Evolutionary conservation across 148 eudicot species (phyloP), one percentile per base, ranked within the genome.

Genomic region (Rhododendron williamsianum): DNA sequence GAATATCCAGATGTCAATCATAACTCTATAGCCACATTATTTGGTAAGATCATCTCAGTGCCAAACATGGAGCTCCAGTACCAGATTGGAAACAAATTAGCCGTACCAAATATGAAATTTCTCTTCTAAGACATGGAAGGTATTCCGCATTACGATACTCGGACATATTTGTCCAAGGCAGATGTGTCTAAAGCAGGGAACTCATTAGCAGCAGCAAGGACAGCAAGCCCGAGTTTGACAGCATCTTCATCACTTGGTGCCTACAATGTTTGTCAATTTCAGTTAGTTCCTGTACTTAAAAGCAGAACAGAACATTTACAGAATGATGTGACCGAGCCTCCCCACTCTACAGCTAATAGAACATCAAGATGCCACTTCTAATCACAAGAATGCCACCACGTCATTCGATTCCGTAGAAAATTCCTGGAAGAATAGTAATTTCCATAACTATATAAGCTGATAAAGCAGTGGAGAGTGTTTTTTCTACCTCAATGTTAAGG

Each of bases 401-500:
- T 63, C 69, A 63, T 65, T 65, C 33, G 18, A 27, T 71, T 12
- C 41, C 38, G 1, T 71, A 30, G 7, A 71, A 71, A 71, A 30
- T 27, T 71, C 13, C 76, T 33, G 19, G 19, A 71, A 25, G 19
- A 33, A 71, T 71, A 71, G 7, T 33, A 67, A 71, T 33, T 71
- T 71, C 8, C 38, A 1, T 71, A 71, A 71, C 76, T 71, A 30
- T n/a, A 81, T 25, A 72, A 65, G 77, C 41, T 81, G 46, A 74
- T 41, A 38, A 5, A 76, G 76, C 63, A 79, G 33, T 12, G 10
- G 13, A 80, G 48, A 73, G 46, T 1, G 9, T 23, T 78, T 67
- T 4, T 63, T 35, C 13, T 89, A 95, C 99, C 99, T 97, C 99
- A 35, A 97, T 95, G 87, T 97, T 97, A 60, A 97, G 99, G 54